phyloP scores from a whole-genome alignment of 129 eudicot species.

The Tanacetum coccineum region DNA sequence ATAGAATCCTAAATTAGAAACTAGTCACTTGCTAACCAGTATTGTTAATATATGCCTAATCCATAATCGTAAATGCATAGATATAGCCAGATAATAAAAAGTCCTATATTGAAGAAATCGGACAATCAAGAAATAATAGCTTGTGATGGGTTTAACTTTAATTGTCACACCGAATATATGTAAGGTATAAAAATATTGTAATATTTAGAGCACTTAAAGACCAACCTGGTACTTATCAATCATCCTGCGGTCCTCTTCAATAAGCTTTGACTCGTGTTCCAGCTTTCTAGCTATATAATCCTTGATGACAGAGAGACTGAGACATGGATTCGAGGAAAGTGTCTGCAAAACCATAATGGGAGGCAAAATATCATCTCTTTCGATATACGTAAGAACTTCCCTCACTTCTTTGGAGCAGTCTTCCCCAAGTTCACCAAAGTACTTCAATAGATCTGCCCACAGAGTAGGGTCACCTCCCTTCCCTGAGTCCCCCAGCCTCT shows the following conservation, averaged over 20 bases:
- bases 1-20: slow-evolving; percentile 6
- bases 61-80: not conserved
- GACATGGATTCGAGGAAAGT: slow-evolving; percentile 83
- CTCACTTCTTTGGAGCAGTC: slow-evolving; percentile 93
- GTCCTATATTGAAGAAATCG: not conserved
- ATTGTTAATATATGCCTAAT: not conserved
- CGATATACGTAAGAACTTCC: slow-evolving; percentile 82
- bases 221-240: slow-evolving; percentile 90
- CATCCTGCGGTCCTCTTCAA: slow-evolving; percentile 88
- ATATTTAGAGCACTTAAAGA: slow-evolving; percentile 19
- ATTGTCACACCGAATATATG: not conserved
- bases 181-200: not conserved
- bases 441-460: slow-evolving; percentile 89
- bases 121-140: too few relatives aligned
- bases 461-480: slow-evolving; percentile 87
- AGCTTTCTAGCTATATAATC: slow-evolving; percentile 92
- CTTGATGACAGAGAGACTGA: slow-evolving; percentile 81
- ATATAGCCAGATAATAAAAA: slow-evolving; percentile 10
- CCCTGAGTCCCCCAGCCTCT: slow-evolving; percentile 92
- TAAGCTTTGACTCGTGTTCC: slow-evolving; percentile 83
- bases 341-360: slow-evolving; percentile 93
- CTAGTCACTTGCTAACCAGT: not conserved
- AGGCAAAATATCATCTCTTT: slow-evolving; percentile 90
- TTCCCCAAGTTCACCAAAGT: slow-evolving; percentile 99
- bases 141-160: slow-evolving; percentile 3